phyloP scores from a whole-genome alignment of 2,329 filamentous ascomycete genomes.

The Ilyonectria sp. region DNA sequence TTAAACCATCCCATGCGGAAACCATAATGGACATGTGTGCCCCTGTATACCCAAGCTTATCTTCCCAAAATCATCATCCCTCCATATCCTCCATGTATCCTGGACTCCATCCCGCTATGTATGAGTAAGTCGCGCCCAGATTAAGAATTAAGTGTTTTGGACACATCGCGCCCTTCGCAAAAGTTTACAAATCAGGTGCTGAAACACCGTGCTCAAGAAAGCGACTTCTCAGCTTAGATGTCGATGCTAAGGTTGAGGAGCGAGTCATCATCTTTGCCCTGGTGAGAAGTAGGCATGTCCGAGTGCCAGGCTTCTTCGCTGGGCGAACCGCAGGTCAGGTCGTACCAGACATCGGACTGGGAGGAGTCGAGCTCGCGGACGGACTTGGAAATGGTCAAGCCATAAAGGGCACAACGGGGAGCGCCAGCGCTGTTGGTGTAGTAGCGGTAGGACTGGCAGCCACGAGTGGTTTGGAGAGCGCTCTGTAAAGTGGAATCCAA shows the following conservation, averaged over 20 bases:
- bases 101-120: background rate
- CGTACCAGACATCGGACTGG: conserved; percentile 53
- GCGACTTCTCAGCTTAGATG: background rate
- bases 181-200: conserved; percentile 5
- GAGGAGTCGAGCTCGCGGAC: conserved; percentile 49
- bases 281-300: conserved; percentile 4
- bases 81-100: conserved; percentile 22
- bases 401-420: conserved; percentile 56
- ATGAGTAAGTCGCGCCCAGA: background rate
- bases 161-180: background rate
- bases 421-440: conserved; percentile 50
- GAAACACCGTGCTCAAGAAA: background rate
- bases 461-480: conserved; percentile 49
- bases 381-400: conserved; percentile 50
- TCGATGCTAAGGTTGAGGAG: background rate
- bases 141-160: conserved; percentile 21
- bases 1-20: conserved; percentile 16
- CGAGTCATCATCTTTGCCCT: background rate
- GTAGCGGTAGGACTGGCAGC: conserved; percentile 56
- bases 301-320: conserved; percentile 42
- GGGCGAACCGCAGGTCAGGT: conserved; percentile 56
- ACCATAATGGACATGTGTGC: conserved; percentile 23
- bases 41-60: background rate
- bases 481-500: conserved; percentile 42
- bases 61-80: background rate